Conservation (phyloP, 1,284 basidiomycete species). For the Rhodotorula sp. region DNA sequence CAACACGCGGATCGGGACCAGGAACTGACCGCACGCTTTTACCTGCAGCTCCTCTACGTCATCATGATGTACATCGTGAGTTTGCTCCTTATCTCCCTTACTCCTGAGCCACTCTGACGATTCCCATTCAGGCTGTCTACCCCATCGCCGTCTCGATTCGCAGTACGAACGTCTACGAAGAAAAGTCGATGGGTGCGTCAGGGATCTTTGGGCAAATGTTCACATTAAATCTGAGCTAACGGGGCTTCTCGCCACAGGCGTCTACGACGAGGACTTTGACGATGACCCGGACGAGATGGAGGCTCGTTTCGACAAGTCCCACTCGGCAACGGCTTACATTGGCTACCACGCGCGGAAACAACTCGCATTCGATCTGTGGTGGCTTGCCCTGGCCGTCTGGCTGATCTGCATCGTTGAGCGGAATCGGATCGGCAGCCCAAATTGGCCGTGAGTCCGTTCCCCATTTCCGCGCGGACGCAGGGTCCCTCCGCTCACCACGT, state of each 20-base stretch:
- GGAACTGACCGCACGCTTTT: too few relatives aligned
- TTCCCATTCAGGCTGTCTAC: conserved; percentile 48
- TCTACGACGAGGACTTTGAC: conserved; percentile 59
- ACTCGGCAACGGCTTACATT: conserved; percentile 44
- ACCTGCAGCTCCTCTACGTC: conserved; percentile 9
- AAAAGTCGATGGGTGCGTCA: conserved; percentile 54
- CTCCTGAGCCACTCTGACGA: conserved; percentile 54
- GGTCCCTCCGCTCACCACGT: conserved; percentile 50
- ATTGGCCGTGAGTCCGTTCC: conserved; percentile 22
- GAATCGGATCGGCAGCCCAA: conserved; percentile 54
- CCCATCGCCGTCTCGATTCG: conserved; percentile 71
- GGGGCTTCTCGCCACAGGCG: conserved; percentile 60
- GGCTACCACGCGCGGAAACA: conserved; percentile 71
- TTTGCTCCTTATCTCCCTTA: conserved; percentile 48
- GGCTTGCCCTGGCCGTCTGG: conserved; percentile 42
- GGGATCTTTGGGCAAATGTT: background rate
- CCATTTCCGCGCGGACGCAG: conserved; percentile 22
- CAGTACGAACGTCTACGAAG: conserved; percentile 98
- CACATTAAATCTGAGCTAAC: background rate
- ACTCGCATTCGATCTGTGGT: conserved; percentile 71
- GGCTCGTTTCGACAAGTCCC: conserved; percentile 50
- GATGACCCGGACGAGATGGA: conserved; percentile 56
- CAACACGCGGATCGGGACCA: too few relatives aligned
- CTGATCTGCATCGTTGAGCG: conserved; percentile 77
- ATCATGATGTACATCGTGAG: conserved; percentile 50